Percentiles rank a stretch among this genome's conserved stretches.
Conservation (phyloP, 305 asterid species). For the Fraxinus ornus region DNA sequence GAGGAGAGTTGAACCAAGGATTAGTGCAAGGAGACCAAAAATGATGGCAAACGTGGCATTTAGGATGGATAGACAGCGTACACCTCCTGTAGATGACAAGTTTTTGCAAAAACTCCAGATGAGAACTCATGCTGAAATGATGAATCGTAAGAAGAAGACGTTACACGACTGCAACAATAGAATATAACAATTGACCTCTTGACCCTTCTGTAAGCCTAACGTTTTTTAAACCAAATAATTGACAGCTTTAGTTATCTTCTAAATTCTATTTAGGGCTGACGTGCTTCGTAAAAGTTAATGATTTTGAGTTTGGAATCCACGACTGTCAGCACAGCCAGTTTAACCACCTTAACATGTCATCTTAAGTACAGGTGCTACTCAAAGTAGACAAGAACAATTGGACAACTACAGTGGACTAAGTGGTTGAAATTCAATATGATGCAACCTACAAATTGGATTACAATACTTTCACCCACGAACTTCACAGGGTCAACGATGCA, state of each 20-base stretch:
- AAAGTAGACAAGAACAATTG: background rate
- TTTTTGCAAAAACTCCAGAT: background rate
- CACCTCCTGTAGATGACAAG: slow-evolving; percentile 59
- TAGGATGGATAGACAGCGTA: slow-evolving; percentile 81
- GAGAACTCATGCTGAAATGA: background rate
- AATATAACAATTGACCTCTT: background rate
- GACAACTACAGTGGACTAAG: background rate
- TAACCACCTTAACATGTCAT: background rate
- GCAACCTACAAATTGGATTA: background rate
- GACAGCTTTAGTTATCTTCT: background rate
- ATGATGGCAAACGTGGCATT: slow-evolving; percentile 62
- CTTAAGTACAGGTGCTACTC: background rate
- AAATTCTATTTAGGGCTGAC: background rate
- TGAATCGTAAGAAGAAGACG: background rate
- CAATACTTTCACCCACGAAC: background rate
- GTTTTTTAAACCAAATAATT: background rate
- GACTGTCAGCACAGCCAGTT: background rate
- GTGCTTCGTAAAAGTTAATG: background rate
- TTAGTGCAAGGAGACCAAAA: slow-evolving; percentile 81
- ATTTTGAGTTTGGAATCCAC: background rate
- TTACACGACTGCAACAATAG: background rate
- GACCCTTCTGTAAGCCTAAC: background rate
- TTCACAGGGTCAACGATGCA: background rate
- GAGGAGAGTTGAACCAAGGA: slow-evolving; percentile 91
- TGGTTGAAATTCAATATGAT: background rate